Base-by-base conservation (phyloP, 1,139 yeast species). In the Magnusiomyces ingens region DNA sequence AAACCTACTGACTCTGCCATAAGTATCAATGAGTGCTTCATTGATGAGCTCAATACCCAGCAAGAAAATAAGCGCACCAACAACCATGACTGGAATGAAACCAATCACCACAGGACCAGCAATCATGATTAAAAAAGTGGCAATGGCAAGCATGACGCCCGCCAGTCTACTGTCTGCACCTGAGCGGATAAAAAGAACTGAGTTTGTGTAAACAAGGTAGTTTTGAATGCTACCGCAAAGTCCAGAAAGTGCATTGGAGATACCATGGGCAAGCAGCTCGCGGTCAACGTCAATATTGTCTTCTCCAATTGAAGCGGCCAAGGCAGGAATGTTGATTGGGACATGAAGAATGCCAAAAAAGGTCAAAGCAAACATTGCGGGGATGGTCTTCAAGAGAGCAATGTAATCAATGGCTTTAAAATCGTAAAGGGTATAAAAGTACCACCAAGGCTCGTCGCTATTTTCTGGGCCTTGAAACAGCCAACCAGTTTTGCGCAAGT, bases 321-420 rank as follows among this genome's bases (percentile, higher is more conserved):
- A 75, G 0, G 99, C 98, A 2, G 99, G 99, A 6, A 93, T 97
- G 66, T 93, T 93, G 59, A 93, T 93, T 3, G 99, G 99, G 12
- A 93, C 99, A 66, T 93, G 99, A 52, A 93, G 72, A 46, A 93
- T 85, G 3, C 99, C 99, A 64, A 93, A 93, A 67, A 93, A 93
- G 0, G 99, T 91, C 59, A 93, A 73, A 0, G 99, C 99, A 58
- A 93, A 73, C 97, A 93, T 93, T 3, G 95, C 85, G 6, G 99
- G 99, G 15, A 90, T 58, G 62, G 91, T 89, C 55, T 78, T 74
- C 1, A 82, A 54, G 40, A 93, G 76, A 37, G 85, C 77, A 60
- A 74, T 65, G 91, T 95, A 87, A 66, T 88, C 82, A 15, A 90
- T 94, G 49, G 78, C 68, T 5, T 71, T 69, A 64, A 90, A 83